Conservation (phyloP, 768 basidiomycete genomes). For the Serpula lacrymans region DNA sequence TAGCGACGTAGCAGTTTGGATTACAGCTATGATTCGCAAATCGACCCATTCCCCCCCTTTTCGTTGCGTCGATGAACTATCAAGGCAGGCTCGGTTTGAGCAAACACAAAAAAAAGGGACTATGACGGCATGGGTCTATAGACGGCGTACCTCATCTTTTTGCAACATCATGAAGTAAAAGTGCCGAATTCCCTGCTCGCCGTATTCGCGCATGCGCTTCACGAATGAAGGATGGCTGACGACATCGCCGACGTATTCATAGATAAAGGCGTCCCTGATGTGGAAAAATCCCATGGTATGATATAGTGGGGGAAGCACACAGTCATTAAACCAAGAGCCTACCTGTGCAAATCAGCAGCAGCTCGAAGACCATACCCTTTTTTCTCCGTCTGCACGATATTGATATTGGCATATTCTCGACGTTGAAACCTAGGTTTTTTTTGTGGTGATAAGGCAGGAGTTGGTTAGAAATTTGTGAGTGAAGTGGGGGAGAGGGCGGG, state of each 20-base stretch:
- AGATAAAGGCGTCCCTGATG: constrained; percentile 84
- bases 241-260: constrained; percentile 98
- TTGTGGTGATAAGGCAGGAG: constrained; percentile 5
- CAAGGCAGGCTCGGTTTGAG: neutral
- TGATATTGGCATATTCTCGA: constrained; percentile 78
- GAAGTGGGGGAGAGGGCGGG: constrained; percentile 1
- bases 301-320: constrained; percentile 1
- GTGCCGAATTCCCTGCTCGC: constrained; percentile 87
- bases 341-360: constrained; percentile 63
- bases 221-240: constrained; percentile 83
- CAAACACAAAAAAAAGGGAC: no score
- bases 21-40: constrained; percentile 98
- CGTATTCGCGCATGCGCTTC: constrained; percentile 94
- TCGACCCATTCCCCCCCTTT: constrained; percentile 92
- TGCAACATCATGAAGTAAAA: constrained; percentile 99
- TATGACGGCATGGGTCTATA: neutral
- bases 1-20: constrained; percentile 96
- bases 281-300: constrained; percentile 3
- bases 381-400: constrained; percentile 91
- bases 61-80: constrained; percentile 98
- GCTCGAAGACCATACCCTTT: constrained; percentile 95
- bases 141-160: constrained; percentile 79
- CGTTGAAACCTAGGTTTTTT: constrained; percentile 95
- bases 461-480: constrained; percentile 3
- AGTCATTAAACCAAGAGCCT: constrained; percentile 25